Evolutionary conservation across 192 early-diverging fungal species (phyloP).

Genomic region (Phycomyces nitens): DNA sequence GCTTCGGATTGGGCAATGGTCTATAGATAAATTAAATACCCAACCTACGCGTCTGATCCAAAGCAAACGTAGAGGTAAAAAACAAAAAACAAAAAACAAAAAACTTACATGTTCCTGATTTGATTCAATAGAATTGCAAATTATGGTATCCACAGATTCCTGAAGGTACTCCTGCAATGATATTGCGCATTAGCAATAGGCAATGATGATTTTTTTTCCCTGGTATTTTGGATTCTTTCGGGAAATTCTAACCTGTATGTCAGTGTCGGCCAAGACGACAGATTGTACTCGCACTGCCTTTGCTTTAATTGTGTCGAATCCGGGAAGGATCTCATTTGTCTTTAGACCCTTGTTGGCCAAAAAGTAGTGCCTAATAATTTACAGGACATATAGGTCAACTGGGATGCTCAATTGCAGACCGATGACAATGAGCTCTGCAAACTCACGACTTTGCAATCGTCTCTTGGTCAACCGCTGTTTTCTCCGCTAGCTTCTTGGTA

Average conservation of each 20-base stretch:
- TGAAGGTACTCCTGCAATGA: background rate
- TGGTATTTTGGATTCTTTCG: no score
- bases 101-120: background rate
- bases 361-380: no score
- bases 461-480: background rate
- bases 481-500: background rate
- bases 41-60: no score
- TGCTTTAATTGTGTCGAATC: no score
- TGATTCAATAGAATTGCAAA: background rate
- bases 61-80: background rate
- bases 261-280: no score
- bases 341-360: no score
- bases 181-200: background rate
- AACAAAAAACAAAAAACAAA: background rate
- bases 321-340: no score
- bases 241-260: no score
- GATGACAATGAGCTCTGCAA: background rate
- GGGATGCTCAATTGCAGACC: no score
- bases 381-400: no score
- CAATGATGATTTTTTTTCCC: background rate
- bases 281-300: no score
- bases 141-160: background rate
- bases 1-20: background rate
- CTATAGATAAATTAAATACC: background rate
- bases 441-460: background rate